Conservation (phyloP, 352 stramenopile species). For the Phytopythium ostracodes region DNA sequence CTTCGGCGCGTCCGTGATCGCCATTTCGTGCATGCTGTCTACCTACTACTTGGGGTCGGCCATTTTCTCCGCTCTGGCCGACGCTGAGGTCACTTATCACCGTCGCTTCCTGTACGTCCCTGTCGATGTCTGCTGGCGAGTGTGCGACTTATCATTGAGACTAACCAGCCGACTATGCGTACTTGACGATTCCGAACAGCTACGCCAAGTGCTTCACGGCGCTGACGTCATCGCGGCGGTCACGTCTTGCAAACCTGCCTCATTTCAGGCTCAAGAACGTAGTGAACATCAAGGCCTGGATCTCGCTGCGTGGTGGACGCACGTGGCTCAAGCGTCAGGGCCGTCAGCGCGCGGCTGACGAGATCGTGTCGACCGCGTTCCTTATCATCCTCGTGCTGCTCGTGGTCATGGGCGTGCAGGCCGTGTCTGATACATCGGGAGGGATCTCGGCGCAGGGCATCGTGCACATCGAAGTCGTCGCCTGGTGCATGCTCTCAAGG, state of each 20-base stretch:
- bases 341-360: constrained; percentile 79
- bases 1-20: constrained; percentile 41
- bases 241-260: constrained; percentile 76
- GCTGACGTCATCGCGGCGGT: constrained; percentile 81
- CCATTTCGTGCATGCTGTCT: constrained; percentile 63
- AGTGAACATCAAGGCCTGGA: constrained; percentile 90
- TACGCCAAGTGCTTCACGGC: constrained; percentile 90
- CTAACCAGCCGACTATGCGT: constrained; percentile 10
- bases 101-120: constrained; percentile 66
- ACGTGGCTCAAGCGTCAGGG: constrained; percentile 87
- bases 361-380: constrained; percentile 88
- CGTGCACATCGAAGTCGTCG: constrained; percentile 80
- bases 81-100: constrained; percentile 85
- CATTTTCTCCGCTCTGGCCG: constrained; percentile 69
- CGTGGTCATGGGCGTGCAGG: constrained; percentile 83
- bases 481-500: constrained; percentile 84
- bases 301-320: constrained; percentile 79
- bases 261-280: constrained; percentile 91
- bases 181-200: constrained; percentile 16
- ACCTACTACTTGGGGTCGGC: constrained; percentile 75
- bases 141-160: neutral
- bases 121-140: neutral
- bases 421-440: constrained; percentile 55
- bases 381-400: constrained; percentile 84
- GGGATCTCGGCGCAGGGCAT: constrained; percentile 58